phyloP scores from a whole-genome alignment of 2,329 filamentous ascomycete genomes.

The Neopestalotiopsis clavispora region DNA sequence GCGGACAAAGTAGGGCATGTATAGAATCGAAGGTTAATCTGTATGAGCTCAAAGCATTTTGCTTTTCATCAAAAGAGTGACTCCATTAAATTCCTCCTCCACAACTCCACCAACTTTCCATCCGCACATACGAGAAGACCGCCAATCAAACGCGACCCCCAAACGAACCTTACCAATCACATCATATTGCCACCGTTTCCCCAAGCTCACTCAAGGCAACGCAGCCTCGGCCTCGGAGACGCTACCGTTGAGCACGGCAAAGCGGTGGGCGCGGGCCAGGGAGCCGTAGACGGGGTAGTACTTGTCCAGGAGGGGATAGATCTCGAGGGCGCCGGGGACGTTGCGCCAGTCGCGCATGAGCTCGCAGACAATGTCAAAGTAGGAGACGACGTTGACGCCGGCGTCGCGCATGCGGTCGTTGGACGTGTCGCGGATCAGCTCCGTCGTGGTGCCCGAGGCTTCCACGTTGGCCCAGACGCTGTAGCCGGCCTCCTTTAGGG shows the following conservation, averaged over 20 bases:
- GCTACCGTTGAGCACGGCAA: slow-evolving; percentile 64
- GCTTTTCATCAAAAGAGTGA: background rate
- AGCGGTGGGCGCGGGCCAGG: slow-evolving; percentile 65
- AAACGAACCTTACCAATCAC: too few relatives aligned
- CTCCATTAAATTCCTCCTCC: background rate
- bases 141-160: background rate
- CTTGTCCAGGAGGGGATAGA: slow-evolving; percentile 68
- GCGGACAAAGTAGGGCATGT: background rate
- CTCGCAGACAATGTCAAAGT: slow-evolving; percentile 70
- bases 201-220: slow-evolving; percentile 22
- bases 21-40: background rate
- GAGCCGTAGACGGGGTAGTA: slow-evolving; percentile 70
- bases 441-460: slow-evolving; percentile 69
- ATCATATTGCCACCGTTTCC: background rate
- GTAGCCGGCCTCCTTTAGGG: slow-evolving; percentile 72
- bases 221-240: slow-evolving; percentile 56
- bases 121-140: background rate
- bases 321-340: slow-evolving; percentile 54
- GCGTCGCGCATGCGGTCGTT: slow-evolving; percentile 71
- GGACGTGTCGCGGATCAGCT: slow-evolving; percentile 64
- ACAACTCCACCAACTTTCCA: background rate
- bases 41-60: background rate
- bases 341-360: slow-evolving; percentile 74
- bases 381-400: slow-evolving; percentile 66
- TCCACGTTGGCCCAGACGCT: slow-evolving; percentile 76